A percentile compares a stretch with the other conserved stretches of the same genome.
Evolutionary conservation across 169 alveolate species (phyloP).

Genomic region (Plasmodium knowlesi): DNA sequence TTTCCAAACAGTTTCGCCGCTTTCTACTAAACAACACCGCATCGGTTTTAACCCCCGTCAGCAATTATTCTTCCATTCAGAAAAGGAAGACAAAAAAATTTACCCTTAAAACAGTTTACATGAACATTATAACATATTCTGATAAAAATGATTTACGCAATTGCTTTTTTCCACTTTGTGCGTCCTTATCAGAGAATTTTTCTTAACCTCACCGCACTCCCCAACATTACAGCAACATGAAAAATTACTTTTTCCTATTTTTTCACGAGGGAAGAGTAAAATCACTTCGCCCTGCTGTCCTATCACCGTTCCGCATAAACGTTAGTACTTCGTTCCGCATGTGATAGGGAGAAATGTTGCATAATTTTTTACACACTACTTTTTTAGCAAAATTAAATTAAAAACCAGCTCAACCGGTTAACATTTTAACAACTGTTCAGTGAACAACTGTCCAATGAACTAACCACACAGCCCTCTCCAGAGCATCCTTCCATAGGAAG

Average conservation of each 20-base stretch:
- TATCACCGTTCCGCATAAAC: not conserved
- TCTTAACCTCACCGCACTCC: not conserved
- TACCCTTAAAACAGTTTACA: not conserved
- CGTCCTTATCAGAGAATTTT: not conserved
- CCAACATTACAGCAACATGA: not conserved
- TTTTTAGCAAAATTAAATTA: not conserved
- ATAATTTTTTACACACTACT: slow-evolving; percentile 23
- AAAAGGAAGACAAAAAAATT: not conserved
- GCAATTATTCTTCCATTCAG: not conserved
- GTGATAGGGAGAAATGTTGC: not conserved
- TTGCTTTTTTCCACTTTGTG: not conserved
- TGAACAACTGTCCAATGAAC: not conserved
- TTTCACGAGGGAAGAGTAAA: not conserved
- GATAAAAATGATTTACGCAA: not conserved
- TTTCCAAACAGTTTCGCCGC: not conserved
- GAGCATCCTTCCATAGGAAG: not conserved
- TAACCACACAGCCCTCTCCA: not conserved
- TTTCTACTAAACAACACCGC: slow-evolving; percentile 1
- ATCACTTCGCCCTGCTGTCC: not conserved
- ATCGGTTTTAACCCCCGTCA: slow-evolving; percentile 3
- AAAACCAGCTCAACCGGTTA: not conserved
- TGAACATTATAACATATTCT: not conserved
- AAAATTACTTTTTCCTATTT: not conserved
- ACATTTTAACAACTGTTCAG: too few relatives aligned
- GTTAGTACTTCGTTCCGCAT: not conserved